Conservation (phyloP, 805 yeast species). For the Yarrowia sp. region DNA sequence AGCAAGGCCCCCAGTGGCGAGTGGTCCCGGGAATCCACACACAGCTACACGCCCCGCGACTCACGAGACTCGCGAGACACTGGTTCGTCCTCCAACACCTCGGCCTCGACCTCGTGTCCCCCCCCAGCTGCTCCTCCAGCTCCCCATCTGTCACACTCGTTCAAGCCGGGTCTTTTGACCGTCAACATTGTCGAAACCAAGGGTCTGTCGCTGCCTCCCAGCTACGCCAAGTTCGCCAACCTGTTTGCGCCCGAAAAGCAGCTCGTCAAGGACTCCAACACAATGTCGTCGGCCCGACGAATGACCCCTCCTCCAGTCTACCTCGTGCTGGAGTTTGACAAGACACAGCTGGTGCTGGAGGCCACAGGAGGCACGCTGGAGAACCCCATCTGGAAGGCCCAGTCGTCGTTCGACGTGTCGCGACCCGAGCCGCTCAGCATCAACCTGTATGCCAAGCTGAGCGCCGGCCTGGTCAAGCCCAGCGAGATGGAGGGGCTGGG, state of each 20-base stretch:
- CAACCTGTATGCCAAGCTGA: conserved; percentile 81
- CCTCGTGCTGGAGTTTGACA: conserved; percentile 92
- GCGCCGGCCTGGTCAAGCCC: conserved; percentile 36
- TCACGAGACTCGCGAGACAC: conserved; percentile 24
- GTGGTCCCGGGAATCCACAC: conserved; percentile 32
- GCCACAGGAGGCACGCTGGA: conserved; percentile 83
- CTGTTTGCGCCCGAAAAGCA: conserved; percentile 27
- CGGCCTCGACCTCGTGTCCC: background rate
- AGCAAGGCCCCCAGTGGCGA: conserved; percentile 29
- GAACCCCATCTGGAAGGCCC: conserved; percentile 83
- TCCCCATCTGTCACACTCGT: conserved; percentile 40
- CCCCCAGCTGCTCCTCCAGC: conserved; percentile 9
- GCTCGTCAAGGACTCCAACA: conserved; percentile 25
- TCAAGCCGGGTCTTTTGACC: conserved; percentile 74
- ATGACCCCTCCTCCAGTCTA: conserved; percentile 65
- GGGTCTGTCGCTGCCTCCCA: conserved; percentile 70
- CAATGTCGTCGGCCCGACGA: conserved; percentile 23
- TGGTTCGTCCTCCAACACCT: background rate
- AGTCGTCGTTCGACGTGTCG: conserved; percentile 88
- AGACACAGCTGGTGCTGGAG: conserved; percentile 86
- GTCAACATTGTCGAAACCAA: conserved; percentile 77
- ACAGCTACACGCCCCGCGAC: conserved; percentile 26
- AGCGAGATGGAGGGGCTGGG: conserved; percentile 38
- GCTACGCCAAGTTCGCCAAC: conserved; percentile 23
- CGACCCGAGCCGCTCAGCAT: conserved; percentile 70